phyloP scores from a whole-genome alignment of 306 rosid genomes.

The Ceratonia siliqua region DNA sequence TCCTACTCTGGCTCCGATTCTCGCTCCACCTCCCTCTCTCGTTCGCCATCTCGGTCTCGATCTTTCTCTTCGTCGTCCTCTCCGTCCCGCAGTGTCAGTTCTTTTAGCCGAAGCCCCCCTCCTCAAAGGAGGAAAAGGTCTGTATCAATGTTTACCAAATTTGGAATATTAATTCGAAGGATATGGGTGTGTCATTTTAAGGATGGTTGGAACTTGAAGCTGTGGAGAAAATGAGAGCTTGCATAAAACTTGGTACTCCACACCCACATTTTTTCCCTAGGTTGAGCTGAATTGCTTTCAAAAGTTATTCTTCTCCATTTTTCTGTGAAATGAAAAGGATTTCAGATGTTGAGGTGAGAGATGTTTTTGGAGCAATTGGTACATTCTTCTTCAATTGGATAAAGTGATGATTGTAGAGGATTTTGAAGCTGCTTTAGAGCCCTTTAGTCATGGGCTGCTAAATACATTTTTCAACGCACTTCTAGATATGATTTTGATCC shows the following conservation, averaged over 20 bases:
- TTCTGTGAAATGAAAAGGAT: not conserved
- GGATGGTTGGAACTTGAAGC: not conserved
- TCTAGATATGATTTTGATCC: not conserved
- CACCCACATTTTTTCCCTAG: not conserved
- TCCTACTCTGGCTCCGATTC: conserved; percentile 51
- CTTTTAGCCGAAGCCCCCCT: conserved; percentile 73
- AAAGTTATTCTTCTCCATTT: not conserved
- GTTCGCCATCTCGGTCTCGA: conserved; percentile 65
- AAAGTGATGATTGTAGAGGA: too few species aligned
- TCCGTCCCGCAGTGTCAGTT: conserved; percentile 55
- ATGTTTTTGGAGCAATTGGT: not conserved
- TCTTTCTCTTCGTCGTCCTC: conserved; percentile 72
- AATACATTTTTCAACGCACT: not conserved
- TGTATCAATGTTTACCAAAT: not conserved
- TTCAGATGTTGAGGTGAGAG: not conserved
- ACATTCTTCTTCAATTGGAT: not conserved
- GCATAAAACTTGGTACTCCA: not conserved
- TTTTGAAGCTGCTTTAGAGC: not conserved
- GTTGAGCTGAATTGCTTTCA: not conserved
- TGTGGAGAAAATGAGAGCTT: not conserved
- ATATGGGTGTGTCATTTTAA: not conserved
- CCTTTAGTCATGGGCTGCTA: not conserved
- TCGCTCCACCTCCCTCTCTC: not conserved
- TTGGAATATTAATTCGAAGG: not conserved
- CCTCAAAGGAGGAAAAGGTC: conserved; percentile 63